These are phyloP conservation scores for Meripilus lineatus DNA, from an alignment of 1,284 basidiomycete genomes.

Conservation along the genomic window DNA sequence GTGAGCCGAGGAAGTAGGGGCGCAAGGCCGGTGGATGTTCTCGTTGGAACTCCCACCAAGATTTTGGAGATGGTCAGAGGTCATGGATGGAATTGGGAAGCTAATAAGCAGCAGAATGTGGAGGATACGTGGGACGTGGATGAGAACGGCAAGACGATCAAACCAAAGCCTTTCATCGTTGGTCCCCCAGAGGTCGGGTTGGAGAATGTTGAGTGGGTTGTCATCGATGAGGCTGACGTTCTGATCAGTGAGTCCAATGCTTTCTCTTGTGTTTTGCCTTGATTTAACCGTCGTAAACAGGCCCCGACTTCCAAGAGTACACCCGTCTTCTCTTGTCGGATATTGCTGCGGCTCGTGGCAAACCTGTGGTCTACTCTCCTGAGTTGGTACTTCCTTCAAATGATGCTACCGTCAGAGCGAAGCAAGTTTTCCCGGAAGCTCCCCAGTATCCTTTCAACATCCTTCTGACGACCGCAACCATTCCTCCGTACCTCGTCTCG, in stretches of 20 bases:
- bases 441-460: slow-evolving; percentile 70
- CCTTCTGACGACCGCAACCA: slow-evolving; percentile 82
- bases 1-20: slow-evolving; percentile 16
- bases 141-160: slow-evolving; percentile 18
- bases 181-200: slow-evolving; percentile 53
- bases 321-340: slow-evolving; percentile 66
- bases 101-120: slow-evolving; percentile 35
- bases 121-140: slow-evolving; percentile 19
- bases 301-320: slow-evolving; percentile 73
- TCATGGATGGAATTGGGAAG: slow-evolving; percentile 50
- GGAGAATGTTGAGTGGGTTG: slow-evolving; percentile 74
- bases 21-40: slow-evolving; percentile 54
- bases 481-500: slow-evolving; percentile 69
- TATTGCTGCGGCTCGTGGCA: slow-evolving; percentile 58
- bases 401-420: slow-evolving; percentile 12
- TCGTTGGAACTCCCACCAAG: slow-evolving; percentile 76
- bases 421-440: slow-evolving; percentile 6
- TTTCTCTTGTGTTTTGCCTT: background rate
- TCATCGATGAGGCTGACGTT: slow-evolving; percentile 87
- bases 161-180: slow-evolving; percentile 26
- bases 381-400: slow-evolving; percentile 17
- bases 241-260: slow-evolving; percentile 60
- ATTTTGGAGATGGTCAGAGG: slow-evolving; percentile 69
- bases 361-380: slow-evolving; percentile 32
- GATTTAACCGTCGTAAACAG: slow-evolving; percentile 31